These are phyloP conservation scores for Filosporella fistucella DNA, from an alignment of 495 filamentous ascomycete species.

Conservation along the genomic window DNA sequence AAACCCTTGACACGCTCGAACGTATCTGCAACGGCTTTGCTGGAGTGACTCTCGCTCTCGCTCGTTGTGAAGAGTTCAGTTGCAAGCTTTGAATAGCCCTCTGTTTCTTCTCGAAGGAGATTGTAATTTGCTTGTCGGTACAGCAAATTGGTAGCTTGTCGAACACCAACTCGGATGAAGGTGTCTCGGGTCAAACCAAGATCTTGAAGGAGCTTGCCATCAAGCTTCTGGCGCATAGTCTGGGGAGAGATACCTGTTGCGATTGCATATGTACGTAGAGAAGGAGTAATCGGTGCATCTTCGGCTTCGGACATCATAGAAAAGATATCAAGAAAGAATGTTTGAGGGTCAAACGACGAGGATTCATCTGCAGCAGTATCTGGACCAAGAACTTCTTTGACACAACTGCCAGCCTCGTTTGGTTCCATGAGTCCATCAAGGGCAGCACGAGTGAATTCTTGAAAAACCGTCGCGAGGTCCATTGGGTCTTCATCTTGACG, in stretches of 20 bases:
- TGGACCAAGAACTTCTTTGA: conserved; percentile 69
- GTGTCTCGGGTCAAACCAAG: conserved; percentile 77
- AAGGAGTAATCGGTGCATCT: conserved; percentile 26
- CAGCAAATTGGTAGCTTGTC: conserved; percentile 84
- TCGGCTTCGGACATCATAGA: conserved; percentile 73
- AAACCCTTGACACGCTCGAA: conserved; percentile 78
- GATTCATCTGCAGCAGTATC: conserved; percentile 38
- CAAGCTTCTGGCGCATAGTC: conserved; percentile 79
- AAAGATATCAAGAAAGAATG: conserved; percentile 76
- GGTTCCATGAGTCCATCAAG: conserved; percentile 63
- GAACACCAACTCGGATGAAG: conserved; percentile 76
- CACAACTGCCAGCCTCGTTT: conserved; percentile 61
- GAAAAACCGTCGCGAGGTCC: conserved; percentile 66
- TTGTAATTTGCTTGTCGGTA: conserved; percentile 98
- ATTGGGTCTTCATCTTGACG: conserved; percentile 60
- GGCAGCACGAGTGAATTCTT: conserved; percentile 75
- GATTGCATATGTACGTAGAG: conserved; percentile 53
- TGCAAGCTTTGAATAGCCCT: conserved; percentile 85
- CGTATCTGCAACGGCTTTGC: conserved; percentile 62
- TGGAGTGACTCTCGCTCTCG: conserved; percentile 53
- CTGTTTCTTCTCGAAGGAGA: conserved; percentile 88
- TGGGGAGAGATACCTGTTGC: conserved; percentile 66
- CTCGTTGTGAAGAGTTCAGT: conserved; percentile 85
- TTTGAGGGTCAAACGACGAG: conserved; percentile 51
- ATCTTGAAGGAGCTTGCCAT: conserved; percentile 64